Base-by-base conservation (phyloP, 768 basidiomycete species). In the Lactarius pseudohatsudake region DNA sequence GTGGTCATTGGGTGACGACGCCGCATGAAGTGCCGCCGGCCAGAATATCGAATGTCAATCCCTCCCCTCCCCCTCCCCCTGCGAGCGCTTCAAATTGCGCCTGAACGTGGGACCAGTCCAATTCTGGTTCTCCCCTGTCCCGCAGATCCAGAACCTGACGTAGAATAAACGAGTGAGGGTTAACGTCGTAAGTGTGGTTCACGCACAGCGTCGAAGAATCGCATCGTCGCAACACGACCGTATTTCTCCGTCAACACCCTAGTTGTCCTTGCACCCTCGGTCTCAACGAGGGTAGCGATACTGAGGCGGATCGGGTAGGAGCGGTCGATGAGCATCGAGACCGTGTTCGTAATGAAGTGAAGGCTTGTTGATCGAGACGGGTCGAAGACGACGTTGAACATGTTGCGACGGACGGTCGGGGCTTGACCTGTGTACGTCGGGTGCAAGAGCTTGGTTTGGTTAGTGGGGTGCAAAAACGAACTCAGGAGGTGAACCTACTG, bases 361-460 rank as follows among this genome's bases (percentile, higher is more conserved):
- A 95, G 71, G 45, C 82, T 83, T 5, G 79, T 75, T 0, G 81
- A 77, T 50, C 85, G 82, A 9, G 93, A 87, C 0, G 98, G 81
- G 74, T 98, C 96, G 40, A 96, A 79, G 3, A 98, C 80, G 69
- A 91, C 78, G 72, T 98, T 98, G 80, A 87, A 89, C 50, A 96
- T 70, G 74, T 99, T 98, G 57, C 82, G 81, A 61, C 82, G 85
- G 72, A 94, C 72, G 20, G 76, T 82, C 32, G 86, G 90, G 73
- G 96, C 84, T 73, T 88, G 86, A 6, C 94, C 93, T 6, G 91
- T 90, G 72, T 88, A 92, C 66, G 85, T 78, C 3, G 90, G 92
- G 11, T 90, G 88, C 40, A 96, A 80, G 43, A 96, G 82, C 85
- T 94, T 68, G 13, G 70, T 59, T 68, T 61, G 30, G 68, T 75